Evolutionary conservation across 108 stramenopile species (phyloP).

Genomic region (Skeletonema tropicum): DNA sequence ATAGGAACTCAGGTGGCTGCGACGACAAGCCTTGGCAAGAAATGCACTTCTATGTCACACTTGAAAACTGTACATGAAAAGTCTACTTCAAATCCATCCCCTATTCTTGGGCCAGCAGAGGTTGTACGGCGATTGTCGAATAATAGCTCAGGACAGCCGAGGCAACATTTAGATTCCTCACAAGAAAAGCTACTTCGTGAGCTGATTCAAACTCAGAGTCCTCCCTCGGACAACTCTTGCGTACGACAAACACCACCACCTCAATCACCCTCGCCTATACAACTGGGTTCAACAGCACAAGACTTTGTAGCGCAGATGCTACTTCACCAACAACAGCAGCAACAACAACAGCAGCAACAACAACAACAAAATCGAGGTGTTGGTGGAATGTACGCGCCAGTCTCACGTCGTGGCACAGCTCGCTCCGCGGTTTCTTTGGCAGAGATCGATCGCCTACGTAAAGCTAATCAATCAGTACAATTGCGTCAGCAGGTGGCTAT

Average conservation of each 20-base stretch:
- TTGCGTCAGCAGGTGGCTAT: conserved; percentile 17
- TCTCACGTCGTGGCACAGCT: not conserved
- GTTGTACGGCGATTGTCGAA: not conserved
- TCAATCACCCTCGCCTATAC: not conserved
- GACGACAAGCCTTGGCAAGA: not conserved
- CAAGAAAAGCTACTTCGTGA: not conserved
- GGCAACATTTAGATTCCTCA: not conserved
- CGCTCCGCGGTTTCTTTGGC: conserved; percentile 24
- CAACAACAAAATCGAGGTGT: not conserved
- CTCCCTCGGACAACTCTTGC: not conserved
- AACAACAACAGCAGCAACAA: not conserved
- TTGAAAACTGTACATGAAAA: not conserved
- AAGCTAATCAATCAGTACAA: conserved; percentile 32
- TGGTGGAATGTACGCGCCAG: not conserved
- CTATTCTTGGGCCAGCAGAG: not conserved
- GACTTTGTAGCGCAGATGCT: conserved; percentile 1
- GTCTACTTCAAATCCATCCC: not conserved
- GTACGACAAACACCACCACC: not conserved
- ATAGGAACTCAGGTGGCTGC: conserved; percentile 4
- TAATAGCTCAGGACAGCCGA: not conserved
- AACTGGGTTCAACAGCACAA: not conserved
- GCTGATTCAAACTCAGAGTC: not conserved
- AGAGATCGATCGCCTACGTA: conserved; percentile 27
- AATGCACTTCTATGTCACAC: not conserved
- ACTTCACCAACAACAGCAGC: not conserved